Base-by-base conservation (phyloP, 2,329 filamentous ascomycete species). In the Macrophomina tecta region DNA sequence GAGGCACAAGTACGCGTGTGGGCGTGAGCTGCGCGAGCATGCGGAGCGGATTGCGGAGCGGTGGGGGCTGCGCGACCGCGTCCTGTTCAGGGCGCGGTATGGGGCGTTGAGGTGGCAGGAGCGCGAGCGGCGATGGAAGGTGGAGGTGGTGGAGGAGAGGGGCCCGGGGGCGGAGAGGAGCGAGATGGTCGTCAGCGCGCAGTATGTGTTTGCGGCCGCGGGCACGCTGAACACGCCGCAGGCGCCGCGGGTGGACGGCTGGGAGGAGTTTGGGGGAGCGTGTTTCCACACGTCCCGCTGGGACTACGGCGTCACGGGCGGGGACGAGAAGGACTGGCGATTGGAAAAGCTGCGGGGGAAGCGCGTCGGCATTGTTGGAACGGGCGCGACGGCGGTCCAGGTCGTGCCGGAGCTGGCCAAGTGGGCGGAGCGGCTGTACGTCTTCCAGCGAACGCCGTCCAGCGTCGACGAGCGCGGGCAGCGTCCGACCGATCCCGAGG, bases 81-180 rank as follows among this genome's bases (percentile, higher is more conserved):
- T 72, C 40, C 69, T 82, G 11, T 69, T 67, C 5, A 69, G 70
- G 1, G 77, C 79, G 1, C 67, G 70, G 1, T 82, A 73, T 69
- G 82, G 78, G 0, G 72, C 72, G 42, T 69, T 82, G 8, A 88
- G 67, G 85, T 88, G 85, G 85, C 77, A 86, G 66, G 82, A 83
- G 0, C 73, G 70, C 1, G 71, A 68, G 30, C 70, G 72, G 28
- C 32, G 68, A 18, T 83, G 80, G 79, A 49, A 69, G 45, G 67
- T 79, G 60, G 69, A 72, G 32, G 53, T 79, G 65, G 4, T 65
- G 45, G 65, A 78, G 72, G 18, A 75, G 82, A 79, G 81, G 74
- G 80, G 60, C 81, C 82, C 67, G 67, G 73, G 3, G 53, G 74
- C 79, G 7, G 53, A 66, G 0, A 67, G 40, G 1, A 66, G 70